Conservation (phyloP, 106 monocot genomes). For the Ottelia alismoides region DNA sequence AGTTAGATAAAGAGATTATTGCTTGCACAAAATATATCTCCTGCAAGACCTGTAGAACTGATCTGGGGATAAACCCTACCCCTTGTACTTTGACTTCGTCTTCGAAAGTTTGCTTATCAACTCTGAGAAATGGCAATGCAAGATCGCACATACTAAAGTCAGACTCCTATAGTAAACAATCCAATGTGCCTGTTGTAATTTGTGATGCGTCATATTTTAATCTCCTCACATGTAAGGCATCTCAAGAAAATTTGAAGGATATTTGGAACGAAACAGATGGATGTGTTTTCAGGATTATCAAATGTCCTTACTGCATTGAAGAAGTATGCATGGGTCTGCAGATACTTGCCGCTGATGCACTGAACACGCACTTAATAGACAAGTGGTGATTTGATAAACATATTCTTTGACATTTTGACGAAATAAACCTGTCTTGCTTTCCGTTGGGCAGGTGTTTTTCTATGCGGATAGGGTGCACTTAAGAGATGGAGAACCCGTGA, state of each 20-base stretch:
- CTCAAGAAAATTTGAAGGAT: constrained; percentile 10
- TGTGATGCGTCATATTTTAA: constrained; percentile 31
- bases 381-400: constrained; percentile 49
- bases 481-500: constrained; percentile 13
- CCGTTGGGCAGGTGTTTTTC: constrained; percentile 56
- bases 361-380: constrained; percentile 46
- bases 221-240: constrained; percentile 13
- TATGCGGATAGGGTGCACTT: constrained; percentile 52
- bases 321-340: constrained; percentile 40
- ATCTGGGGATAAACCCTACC: constrained; percentile 53
- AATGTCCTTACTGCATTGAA: constrained; percentile 54
- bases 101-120: constrained; percentile 46
- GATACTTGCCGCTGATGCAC: constrained; percentile 54
- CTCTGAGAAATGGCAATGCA: constrained; percentile 25
- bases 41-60: constrained; percentile 49
- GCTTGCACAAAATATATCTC: constrained; percentile 30
- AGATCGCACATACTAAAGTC: constrained; percentile 5
- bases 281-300: constrained; percentile 56
- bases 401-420: background rate
- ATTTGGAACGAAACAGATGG: constrained; percentile 84
- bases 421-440: background rate
- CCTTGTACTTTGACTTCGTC: constrained; percentile 27
- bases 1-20: constrained; percentile 2
- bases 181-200: constrained; percentile 17
- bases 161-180: constrained; percentile 5